phyloP scores from a whole-genome alignment of 179 eudicot species.

The Gypsophila paniculata region DNA sequence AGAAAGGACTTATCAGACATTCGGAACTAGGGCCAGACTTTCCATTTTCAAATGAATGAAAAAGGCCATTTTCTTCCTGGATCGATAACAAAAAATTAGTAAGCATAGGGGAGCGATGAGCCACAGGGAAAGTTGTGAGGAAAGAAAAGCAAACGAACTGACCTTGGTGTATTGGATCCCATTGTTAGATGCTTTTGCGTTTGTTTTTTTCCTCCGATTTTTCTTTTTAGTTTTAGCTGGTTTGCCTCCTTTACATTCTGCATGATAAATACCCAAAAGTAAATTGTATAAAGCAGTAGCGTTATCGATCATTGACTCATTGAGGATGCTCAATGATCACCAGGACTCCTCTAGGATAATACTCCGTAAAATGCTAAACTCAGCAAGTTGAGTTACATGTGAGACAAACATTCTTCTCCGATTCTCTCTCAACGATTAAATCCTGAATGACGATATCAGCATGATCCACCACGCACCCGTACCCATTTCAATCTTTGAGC shows the following conservation, averaged over 20 bases:
- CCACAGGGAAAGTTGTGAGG: not conserved
- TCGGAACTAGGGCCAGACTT: conserved; percentile 31
- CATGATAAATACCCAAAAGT: conserved; percentile 12
- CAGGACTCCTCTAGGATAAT: not conserved
- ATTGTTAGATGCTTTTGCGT: conserved; percentile 32
- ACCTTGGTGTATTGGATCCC: conserved; percentile 47
- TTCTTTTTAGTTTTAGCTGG: conserved; percentile 60
- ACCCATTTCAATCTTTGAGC: not conserved
- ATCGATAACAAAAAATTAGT: conserved; percentile 14
- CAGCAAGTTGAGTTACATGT: too few species aligned
- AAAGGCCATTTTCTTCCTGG: conserved; percentile 29
- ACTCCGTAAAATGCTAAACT: conserved; percentile 2
- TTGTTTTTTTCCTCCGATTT: conserved; percentile 61
- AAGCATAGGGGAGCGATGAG: not conserved
- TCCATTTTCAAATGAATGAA: conserved; percentile 34
- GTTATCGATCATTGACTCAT: not conserved
- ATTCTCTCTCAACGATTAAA: not conserved
- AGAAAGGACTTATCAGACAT: conserved; percentile 32
- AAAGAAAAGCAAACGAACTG: conserved; percentile 3
- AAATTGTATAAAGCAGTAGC: not conserved
- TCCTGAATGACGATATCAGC: not conserved
- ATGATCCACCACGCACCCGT: not conserved
- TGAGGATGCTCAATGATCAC: not conserved
- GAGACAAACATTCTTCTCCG: not conserved
- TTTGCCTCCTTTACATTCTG: conserved; percentile 33